A percentile compares a stretch with the other conserved stretches of the same genome.
Conservation (phyloP, 2,329 filamentous ascomycete species). For the Coniochaeta sp. region DNA sequence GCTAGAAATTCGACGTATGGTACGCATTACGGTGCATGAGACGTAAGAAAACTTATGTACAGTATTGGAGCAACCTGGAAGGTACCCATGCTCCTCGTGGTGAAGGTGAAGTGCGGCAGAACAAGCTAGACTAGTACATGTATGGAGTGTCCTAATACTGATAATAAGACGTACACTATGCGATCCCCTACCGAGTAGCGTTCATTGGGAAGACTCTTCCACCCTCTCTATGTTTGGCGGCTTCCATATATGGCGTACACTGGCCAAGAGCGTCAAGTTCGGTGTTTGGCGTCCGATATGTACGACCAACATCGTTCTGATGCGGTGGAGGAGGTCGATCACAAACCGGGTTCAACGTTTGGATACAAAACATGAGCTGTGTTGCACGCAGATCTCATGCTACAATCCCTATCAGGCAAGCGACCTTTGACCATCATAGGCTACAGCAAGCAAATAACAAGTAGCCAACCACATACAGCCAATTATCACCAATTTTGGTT, state of each 20-base stretch:
- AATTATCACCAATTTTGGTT: background rate
- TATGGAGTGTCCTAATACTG: background rate
- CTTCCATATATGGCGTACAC: background rate
- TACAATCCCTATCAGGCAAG: background rate
- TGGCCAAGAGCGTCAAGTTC: background rate
- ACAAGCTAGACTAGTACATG: background rate
- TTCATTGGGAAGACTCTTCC: background rate
- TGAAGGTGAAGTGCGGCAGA: background rate
- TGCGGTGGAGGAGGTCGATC: background rate
- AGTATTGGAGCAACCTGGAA: background rate
- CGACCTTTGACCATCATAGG: background rate
- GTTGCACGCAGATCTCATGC: background rate
- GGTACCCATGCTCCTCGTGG: no score
- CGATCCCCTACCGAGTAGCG: background rate
- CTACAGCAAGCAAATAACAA: background rate
- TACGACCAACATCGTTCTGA: background rate
- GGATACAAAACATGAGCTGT: background rate
- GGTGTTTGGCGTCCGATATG: background rate
- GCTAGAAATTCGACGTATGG: slow-evolving; percentile 32
- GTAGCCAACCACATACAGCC: background rate
- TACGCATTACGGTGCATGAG: slow-evolving; percentile 15
- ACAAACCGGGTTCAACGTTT: background rate
- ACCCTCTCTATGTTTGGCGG: background rate
- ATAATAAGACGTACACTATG: background rate
- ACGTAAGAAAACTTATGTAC: background rate